A percentile compares a stretch with the other conserved stretches of the same genome.
These are phyloP conservation scores for Cystobasidiaceae sp. DNA, from an alignment of 1,284 basidiomycete species.

Conservation along the genomic window DNA sequence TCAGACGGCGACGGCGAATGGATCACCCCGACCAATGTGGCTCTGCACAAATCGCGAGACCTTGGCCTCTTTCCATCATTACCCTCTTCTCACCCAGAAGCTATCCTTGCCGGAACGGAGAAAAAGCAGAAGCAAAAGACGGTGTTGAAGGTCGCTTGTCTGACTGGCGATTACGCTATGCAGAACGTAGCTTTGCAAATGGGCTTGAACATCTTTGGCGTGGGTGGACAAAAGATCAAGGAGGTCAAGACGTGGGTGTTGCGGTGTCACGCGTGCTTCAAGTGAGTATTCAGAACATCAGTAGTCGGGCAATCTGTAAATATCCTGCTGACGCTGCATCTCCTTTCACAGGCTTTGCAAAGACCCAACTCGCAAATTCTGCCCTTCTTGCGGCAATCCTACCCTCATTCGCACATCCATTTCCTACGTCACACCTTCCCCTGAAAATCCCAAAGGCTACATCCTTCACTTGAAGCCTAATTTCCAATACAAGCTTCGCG, in stretches of 20 bases:
- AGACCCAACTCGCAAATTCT: constrained; percentile 91
- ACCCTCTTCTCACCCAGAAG: constrained; percentile 21
- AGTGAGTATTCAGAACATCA: constrained; percentile 59
- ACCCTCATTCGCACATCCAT: constrained; percentile 88
- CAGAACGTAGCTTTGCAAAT: constrained; percentile 97
- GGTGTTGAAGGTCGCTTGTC: constrained; percentile 58
- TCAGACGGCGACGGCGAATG: constrained; percentile 77
- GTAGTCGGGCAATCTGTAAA: background rate
- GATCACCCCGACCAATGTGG: constrained; percentile 91
- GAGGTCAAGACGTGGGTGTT: constrained; percentile 94
- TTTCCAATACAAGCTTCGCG: constrained; percentile 88
- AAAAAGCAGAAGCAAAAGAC: constrained; percentile 48
- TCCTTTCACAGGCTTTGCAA: constrained; percentile 72
- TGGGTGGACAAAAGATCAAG: constrained; percentile 83
- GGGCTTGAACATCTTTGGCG: constrained; percentile 83
- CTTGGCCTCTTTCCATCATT: constrained; percentile 58
- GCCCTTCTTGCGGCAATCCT: constrained; percentile 92
- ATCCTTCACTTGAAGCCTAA: constrained; percentile 81
- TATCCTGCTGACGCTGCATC: background rate
- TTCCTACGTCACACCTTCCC: constrained; percentile 53
- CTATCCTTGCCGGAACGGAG: background rate
- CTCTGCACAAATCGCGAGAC: constrained; percentile 78
- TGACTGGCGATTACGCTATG: constrained; percentile 99
- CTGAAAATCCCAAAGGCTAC: constrained; percentile 59
- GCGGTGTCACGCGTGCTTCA: constrained; percentile 97